phyloP scores from a whole-genome alignment of 2,329 filamentous ascomycete species.

The Cytospora mali region DNA sequence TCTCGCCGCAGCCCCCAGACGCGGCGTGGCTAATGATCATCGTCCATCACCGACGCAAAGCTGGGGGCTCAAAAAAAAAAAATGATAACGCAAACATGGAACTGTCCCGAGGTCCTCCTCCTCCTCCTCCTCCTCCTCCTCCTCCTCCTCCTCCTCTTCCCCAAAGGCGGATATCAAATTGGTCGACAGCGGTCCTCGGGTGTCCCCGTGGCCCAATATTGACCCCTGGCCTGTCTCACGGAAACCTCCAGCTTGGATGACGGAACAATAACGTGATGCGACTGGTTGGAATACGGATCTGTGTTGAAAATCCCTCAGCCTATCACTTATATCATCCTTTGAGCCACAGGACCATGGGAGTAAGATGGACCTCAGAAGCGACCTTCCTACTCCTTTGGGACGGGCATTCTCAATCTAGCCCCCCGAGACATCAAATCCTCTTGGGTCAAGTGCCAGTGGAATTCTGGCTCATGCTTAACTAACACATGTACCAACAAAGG shows the following conservation, averaged over 20 bases:
- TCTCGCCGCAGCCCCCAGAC: constrained; percentile 13
- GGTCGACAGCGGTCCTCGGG: background rate
- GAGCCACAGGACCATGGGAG: constrained; percentile 6
- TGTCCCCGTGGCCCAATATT: background rate
- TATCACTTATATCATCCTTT: constrained; percentile 14
- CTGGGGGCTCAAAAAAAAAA: constrained; percentile 3
- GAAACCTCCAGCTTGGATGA: background rate
- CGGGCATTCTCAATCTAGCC: background rate
- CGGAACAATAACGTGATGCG: background rate
- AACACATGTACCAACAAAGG: background rate
- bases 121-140: too few relatives aligned
- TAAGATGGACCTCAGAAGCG: constrained; percentile 2
- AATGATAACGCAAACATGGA: too few relatives aligned
- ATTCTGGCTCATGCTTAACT: background rate
- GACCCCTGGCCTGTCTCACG: background rate
- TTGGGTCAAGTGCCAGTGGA: background rate
- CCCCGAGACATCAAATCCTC: background rate
- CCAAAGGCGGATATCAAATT: background rate
- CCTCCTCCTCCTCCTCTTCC: too few relatives aligned
- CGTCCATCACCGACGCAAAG: background rate
- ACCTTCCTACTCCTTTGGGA: background rate
- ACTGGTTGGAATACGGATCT: constrained; percentile 20
- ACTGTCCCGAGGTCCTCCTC: too few relatives aligned
- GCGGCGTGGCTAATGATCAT: background rate
- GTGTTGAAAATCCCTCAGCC: constrained; percentile 4